Evolutionary conservation across 2,329 filamentous ascomycete genomes (phyloP).

Genomic region (Myotisia sp.): DNA sequence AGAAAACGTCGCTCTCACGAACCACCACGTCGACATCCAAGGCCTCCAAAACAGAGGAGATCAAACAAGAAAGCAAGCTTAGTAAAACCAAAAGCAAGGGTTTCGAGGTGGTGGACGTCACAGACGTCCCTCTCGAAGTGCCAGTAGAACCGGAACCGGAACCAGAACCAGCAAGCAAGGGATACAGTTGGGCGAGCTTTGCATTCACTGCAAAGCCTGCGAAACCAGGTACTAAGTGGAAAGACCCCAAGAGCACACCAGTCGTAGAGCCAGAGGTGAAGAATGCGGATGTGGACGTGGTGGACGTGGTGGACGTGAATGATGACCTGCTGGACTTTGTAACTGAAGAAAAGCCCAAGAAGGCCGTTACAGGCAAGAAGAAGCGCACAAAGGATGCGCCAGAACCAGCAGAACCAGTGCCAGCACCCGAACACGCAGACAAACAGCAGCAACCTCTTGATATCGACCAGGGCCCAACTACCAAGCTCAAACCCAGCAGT

Average conservation of each 20-base stretch:
- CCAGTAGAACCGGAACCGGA: conserved; percentile 6
- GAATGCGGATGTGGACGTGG: too few species aligned
- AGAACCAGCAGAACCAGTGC: neutral
- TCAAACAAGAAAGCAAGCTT: conserved; percentile 13
- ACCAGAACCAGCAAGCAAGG: neutral
- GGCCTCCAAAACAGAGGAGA: conserved; percentile 16
- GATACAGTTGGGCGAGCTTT: conserved; percentile 18
- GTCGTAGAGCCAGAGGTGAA: conserved; percentile 26
- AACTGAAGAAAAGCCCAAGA: conserved; percentile 2
- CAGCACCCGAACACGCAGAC: conserved; percentile 5
- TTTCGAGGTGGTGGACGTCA: conserved; percentile 15
- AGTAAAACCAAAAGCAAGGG: conserved; percentile 20
- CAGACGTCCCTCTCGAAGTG: conserved; percentile 20
- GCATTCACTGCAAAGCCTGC: conserved; percentile 14
- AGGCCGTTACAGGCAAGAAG: conserved; percentile 2
- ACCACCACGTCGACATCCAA: conserved; percentile 13
- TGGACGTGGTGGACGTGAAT: neutral
- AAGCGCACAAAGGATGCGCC: neutral
- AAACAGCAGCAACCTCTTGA: conserved; percentile 20
- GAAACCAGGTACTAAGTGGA: conserved; percentile 23
- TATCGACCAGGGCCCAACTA: conserved; percentile 20
- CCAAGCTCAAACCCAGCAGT: neutral
- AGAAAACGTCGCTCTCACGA: conserved; percentile 26
- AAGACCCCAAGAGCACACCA: conserved; percentile 32
- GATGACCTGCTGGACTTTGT: conserved; percentile 2